Conservation (phyloP, 176 grass and related monocot genomes). For the Melocanna baccifera region DNA sequence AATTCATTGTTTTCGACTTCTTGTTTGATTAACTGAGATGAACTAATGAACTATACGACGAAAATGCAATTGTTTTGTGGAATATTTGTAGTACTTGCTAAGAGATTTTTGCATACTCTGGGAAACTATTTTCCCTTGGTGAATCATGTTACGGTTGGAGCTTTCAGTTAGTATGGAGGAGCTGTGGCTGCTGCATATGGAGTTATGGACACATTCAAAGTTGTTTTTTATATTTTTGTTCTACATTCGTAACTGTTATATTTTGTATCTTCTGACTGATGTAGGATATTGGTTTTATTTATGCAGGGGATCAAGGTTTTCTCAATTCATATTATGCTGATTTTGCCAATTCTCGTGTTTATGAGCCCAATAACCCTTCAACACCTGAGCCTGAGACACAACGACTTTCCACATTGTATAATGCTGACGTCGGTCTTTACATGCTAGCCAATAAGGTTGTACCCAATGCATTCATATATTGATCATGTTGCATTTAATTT, state of each 20-base stretch:
- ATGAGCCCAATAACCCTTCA: constrained; percentile 56
- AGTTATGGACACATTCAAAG: not conserved
- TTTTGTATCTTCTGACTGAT: constrained; percentile 5
- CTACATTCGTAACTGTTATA: not conserved
- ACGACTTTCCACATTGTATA: constrained; percentile 88
- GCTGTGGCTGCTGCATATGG: not conserved
- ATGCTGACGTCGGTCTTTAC: constrained; percentile 96
- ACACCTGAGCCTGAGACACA: constrained; percentile 73
- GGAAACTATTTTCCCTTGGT: not conserved
- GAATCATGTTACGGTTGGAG: not conserved
- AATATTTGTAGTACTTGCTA: not conserved
- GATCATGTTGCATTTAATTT: not conserved
- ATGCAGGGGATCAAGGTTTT: constrained; percentile 49
- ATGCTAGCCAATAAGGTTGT: constrained; percentile 98
- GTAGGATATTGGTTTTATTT: constrained; percentile 15
- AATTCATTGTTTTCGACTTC: not conserved
- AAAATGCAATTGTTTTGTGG: not conserved
- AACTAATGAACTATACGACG: not conserved
- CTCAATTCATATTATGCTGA: constrained; percentile 95
- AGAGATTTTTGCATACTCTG: not conserved
- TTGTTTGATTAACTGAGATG: not conserved
- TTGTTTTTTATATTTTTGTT: constrained; percentile 12
- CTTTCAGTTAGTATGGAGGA: not conserved
- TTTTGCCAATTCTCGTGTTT: constrained; percentile 86
- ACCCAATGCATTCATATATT: not conserved